These are phyloP conservation scores for Nakazawaea ambrosiae DNA, from an alignment of 805 yeast species.

Conservation along the genomic window DNA sequence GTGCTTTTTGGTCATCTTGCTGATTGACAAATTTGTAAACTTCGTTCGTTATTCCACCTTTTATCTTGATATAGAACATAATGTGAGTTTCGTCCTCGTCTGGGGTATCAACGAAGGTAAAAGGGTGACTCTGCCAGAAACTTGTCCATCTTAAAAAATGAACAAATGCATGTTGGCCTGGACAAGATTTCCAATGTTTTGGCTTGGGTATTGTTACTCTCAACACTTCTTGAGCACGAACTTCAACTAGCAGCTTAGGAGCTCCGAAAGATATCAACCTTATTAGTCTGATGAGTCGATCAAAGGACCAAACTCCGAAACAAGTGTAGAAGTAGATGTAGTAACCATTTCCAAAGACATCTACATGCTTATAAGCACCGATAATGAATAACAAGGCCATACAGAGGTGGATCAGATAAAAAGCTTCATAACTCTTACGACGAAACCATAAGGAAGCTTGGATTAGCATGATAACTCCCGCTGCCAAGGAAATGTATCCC, in stretches of 20 bases:
- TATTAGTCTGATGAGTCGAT: slow-evolving; percentile 26
- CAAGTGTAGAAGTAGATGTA: slow-evolving; percentile 1
- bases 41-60: slow-evolving; percentile 29
- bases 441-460: slow-evolving; percentile 37
- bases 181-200: slow-evolving; percentile 31
- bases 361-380: slow-evolving; percentile 36
- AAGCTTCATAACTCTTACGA: slow-evolving; percentile 34
- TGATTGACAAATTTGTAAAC: slow-evolving; percentile 18
- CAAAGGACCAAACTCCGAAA: slow-evolving; percentile 27
- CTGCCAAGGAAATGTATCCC: slow-evolving; percentile 23
- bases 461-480: slow-evolving; percentile 26
- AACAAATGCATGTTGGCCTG: slow-evolving; percentile 32
- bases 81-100: slow-evolving; percentile 15
- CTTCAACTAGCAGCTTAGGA: slow-evolving; percentile 28
- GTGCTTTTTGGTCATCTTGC: slow-evolving; percentile 20
- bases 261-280: slow-evolving; percentile 31
- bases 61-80: slow-evolving; percentile 28
- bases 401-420: slow-evolving; percentile 30
- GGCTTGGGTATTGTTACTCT: slow-evolving; percentile 41
- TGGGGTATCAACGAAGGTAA: slow-evolving; percentile 25
- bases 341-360: not conserved
- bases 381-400: slow-evolving; percentile 32
- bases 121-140: slow-evolving; percentile 42
- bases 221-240: slow-evolving; percentile 39
- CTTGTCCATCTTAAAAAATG: slow-evolving; percentile 30